Percentiles rank a stretch among this genome's conserved stretches.
These are phyloP conservation scores for Reutealis trisperma DNA, from an alignment of 345 rosid genomes.

Conservation along the genomic window DNA sequence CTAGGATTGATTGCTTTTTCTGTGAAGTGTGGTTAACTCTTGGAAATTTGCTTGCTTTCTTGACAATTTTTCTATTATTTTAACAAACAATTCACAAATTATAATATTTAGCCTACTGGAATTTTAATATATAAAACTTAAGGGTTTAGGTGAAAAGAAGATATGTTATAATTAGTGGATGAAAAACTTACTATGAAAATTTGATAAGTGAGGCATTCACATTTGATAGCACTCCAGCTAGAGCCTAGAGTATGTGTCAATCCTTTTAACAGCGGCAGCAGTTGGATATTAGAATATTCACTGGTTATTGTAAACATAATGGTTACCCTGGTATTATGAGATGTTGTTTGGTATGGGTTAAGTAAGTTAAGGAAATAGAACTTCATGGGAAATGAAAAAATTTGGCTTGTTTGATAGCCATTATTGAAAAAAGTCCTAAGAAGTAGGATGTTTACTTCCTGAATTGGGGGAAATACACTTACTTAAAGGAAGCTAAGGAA, in stretches of 20 bases:
- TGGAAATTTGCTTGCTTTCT: neutral
- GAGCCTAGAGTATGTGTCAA: neutral
- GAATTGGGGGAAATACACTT: no score
- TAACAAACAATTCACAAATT: neutral
- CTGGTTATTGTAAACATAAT: neutral
- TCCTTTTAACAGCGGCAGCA: neutral
- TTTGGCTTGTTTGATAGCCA: no score
- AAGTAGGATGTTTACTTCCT: no score
- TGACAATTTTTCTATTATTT: slow-evolving; percentile 4
- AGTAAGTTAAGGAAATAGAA: no score
- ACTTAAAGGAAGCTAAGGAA: no score
- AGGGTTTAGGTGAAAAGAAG: neutral
- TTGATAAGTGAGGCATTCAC: neutral
- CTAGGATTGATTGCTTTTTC: neutral
- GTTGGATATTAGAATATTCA: neutral
- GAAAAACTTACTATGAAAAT: neutral
- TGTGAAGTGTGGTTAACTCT: neutral
- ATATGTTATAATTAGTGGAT: neutral
- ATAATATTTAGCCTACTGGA: neutral
- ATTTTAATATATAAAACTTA: neutral
- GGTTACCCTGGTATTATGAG: neutral
- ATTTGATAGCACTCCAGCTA: neutral
- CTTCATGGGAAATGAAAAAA: no score
- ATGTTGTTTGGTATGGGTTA: no score
- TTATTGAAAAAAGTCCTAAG: no score